Conservation (phyloP, 495 filamentous ascomycete genomes). For the Aspergillus incahuasiensis region DNA sequence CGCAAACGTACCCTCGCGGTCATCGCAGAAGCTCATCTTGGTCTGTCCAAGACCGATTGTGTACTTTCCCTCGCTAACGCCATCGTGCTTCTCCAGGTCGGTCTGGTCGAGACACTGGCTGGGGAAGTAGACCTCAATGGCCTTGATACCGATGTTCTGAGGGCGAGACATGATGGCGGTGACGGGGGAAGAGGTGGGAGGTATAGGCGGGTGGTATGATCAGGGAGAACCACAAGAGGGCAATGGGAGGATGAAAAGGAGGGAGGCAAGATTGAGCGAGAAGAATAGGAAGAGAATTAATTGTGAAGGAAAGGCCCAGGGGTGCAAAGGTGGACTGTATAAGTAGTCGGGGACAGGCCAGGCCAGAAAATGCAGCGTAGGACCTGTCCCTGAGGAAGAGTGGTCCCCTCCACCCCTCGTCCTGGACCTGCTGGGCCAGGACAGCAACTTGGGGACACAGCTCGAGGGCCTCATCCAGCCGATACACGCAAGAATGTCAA, state of each 20-base stretch:
- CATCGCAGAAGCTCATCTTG: conserved; percentile 99
- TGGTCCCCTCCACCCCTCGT: neutral
- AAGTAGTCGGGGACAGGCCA: conserved; percentile 3
- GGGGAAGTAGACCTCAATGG: conserved; percentile 98
- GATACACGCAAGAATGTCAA: conserved; percentile 6
- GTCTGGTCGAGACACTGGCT: conserved; percentile 96
- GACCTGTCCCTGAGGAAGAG: conserved; percentile 4
- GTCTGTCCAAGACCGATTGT: conserved; percentile 99
- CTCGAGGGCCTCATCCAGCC: neutral
- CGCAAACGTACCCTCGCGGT: conserved; percentile 78
- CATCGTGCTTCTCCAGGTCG: conserved; percentile 97
- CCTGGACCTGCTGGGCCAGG: neutral
- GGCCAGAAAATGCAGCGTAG: conserved; percentile 11
- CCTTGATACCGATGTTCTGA: conserved; percentile 98
- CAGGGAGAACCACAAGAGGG: conserved; percentile 4
- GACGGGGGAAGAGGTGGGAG: neutral
- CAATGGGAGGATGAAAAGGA: conserved; percentile 5
- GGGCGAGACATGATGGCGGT: conserved; percentile 76
- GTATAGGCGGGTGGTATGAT: neutral
- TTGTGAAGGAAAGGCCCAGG: conserved; percentile 4
- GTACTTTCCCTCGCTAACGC: conserved; percentile 90
- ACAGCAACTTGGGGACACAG: neutral
- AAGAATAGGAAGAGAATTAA: conserved; percentile 2
- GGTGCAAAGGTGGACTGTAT: neutral
- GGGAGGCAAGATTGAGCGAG: conserved; percentile 7